phyloP scores from a whole-genome alignment of 2,329 filamentous ascomycete species.

The Dactylellina haptotyla region DNA sequence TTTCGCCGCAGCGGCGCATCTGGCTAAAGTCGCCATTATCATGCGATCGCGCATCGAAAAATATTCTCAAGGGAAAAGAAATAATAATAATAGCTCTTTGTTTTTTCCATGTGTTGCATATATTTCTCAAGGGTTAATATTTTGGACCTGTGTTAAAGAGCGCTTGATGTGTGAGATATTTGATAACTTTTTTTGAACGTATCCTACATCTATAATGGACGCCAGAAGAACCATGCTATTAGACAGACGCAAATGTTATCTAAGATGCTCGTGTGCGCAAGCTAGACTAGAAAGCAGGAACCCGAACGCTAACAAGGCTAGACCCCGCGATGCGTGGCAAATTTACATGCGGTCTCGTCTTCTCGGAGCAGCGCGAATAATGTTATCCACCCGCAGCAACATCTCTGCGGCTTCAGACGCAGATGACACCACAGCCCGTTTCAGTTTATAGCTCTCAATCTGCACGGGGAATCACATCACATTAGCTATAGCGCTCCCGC shows the following conservation, averaged over 20 bases:
- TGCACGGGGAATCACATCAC: slow-evolving; percentile 8
- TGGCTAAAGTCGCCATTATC: slow-evolving; percentile 41
- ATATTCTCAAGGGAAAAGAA: no score
- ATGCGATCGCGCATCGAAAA: slow-evolving; percentile 21
- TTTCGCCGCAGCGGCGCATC: slow-evolving; percentile 1
- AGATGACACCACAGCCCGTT: slow-evolving; percentile 95
- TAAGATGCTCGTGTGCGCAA: not conserved
- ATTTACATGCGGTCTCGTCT: slow-evolving; percentile 65
- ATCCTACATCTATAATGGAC: slow-evolving; percentile 51
- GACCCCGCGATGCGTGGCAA: no score
- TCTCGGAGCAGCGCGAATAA: slow-evolving; percentile 91
- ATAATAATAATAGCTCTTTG: no score
- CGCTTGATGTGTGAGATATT: slow-evolving; percentile 23
- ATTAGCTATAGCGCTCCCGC: not conserved
- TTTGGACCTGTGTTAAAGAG: no score
- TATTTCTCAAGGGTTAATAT: no score
- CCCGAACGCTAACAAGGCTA: no score
- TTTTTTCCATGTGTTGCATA: no score
- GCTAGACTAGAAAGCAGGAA: no score
- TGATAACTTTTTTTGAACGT: slow-evolving; percentile 14
- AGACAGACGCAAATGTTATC: slow-evolving; percentile 16
- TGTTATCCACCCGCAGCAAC: slow-evolving; percentile 94
- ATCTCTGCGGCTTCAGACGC: slow-evolving; percentile 97
- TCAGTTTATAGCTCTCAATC: slow-evolving; percentile 98
- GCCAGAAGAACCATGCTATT: slow-evolving; percentile 48